These are phyloP conservation scores for Ramaria rubella DNA, from an alignment of 768 basidiomycete genomes.

Conservation along the genomic window DNA sequence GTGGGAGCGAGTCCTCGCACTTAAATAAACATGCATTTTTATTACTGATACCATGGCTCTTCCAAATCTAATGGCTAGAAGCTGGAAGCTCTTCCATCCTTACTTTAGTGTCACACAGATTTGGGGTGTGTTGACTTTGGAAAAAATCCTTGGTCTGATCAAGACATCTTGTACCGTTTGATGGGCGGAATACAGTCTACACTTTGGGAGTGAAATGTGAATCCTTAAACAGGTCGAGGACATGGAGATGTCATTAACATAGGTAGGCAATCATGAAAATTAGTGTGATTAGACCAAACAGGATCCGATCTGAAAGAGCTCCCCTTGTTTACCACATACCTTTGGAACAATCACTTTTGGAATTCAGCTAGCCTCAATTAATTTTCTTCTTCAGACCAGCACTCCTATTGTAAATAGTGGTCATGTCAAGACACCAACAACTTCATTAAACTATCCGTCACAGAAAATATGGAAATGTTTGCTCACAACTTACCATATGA, in stretches of 20 bases:
- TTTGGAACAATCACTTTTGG: constrained; percentile 44
- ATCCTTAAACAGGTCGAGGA: constrained; percentile 86
- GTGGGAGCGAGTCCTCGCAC: too few relatives aligned
- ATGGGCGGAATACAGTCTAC: constrained; percentile 15
- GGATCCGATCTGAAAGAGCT: constrained; percentile 5
- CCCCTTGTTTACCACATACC: constrained; percentile 42
- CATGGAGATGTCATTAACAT: constrained; percentile 71
- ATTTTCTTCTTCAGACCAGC: constrained; percentile 79
- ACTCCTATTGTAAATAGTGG: constrained; percentile 27
- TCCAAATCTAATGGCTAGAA: too few relatives aligned
- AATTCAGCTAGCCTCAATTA: constrained; percentile 78
- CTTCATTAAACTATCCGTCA: background rate
- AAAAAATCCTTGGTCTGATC: constrained; percentile 4
- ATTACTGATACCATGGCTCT: too few relatives aligned
- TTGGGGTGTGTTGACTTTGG: constrained; percentile 16
- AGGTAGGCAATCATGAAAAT: background rate
- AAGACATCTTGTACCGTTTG: background rate
- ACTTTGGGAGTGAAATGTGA: constrained; percentile 65
- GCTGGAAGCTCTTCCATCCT: background rate
- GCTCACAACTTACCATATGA: constrained; percentile 18
- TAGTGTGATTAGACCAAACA: background rate
- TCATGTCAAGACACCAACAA: too few relatives aligned
- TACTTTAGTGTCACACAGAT: background rate
- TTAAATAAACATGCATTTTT: too few relatives aligned
- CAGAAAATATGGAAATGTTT: constrained; percentile 19